phyloP scores from a whole-genome alignment of 495 filamentous ascomycete species.

The Evansstolkia leycettana region DNA sequence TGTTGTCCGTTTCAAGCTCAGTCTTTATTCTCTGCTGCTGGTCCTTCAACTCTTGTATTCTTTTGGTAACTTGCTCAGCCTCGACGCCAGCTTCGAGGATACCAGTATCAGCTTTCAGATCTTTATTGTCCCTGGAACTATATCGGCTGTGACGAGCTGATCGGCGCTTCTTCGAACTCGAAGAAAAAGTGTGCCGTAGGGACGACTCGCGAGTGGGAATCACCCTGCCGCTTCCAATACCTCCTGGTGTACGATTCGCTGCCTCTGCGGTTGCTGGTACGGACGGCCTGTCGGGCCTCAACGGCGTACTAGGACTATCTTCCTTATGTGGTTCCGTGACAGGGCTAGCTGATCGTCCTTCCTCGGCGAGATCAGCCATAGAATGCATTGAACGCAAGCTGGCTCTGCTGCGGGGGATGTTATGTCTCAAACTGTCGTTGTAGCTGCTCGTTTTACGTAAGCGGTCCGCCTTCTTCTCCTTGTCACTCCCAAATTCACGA shows the following conservation, averaged over 20 bases:
- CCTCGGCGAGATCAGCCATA: conserved; percentile 33
- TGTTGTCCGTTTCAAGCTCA: conserved; percentile 23
- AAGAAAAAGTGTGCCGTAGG: conserved; percentile 41
- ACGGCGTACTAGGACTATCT: conserved; percentile 11
- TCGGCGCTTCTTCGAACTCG: conserved; percentile 21
- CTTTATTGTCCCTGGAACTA: conserved; percentile 27
- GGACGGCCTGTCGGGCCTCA: conserved; percentile 15
- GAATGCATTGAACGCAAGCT: conserved; percentile 33
- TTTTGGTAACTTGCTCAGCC: conserved; percentile 32
- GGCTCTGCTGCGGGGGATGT: conserved; percentile 23
- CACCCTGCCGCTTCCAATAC: conserved; percentile 34
- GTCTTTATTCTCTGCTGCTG: conserved; percentile 35
- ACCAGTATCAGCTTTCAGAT: conserved; percentile 20
- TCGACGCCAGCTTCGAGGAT: conserved; percentile 21
- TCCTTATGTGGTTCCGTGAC: conserved; percentile 12
- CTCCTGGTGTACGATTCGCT: conserved; percentile 22
- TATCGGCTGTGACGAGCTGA: conserved; percentile 28
- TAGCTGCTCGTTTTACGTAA: conserved; percentile 25
- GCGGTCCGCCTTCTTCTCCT: conserved; percentile 21
- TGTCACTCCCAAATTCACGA: conserved; percentile 24
- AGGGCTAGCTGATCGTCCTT: conserved; percentile 13
- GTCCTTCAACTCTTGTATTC: conserved; percentile 40
- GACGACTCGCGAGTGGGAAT: conserved; percentile 62
- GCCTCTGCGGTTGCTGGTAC: conserved; percentile 17
- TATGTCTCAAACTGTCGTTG: conserved; percentile 25